These are phyloP conservation scores for Alternaria gaisen DNA, from an alignment of 2,329 filamentous ascomycete genomes.

Conservation along the genomic window DNA sequence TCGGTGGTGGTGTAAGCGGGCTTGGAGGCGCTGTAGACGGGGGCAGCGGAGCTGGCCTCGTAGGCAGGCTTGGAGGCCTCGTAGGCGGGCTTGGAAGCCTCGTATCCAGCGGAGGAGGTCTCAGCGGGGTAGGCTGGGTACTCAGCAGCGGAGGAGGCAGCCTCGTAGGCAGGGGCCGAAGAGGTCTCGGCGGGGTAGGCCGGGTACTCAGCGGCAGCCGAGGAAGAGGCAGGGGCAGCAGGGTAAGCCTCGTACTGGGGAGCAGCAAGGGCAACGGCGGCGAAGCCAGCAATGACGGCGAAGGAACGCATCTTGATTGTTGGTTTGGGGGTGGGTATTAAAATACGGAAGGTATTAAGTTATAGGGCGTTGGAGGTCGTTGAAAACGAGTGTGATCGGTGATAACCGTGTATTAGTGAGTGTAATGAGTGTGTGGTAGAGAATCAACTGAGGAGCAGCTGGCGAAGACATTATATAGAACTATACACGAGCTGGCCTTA, in stretches of 20 bases:
- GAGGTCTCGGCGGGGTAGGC: slow-evolving; percentile 7
- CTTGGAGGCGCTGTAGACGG: slow-evolving; percentile 6
- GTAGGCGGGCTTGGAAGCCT: slow-evolving; percentile 2
- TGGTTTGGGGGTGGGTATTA: slow-evolving; percentile 34
- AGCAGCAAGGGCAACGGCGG: slow-evolving; percentile 36
- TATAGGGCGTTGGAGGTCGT: slow-evolving; percentile 37
- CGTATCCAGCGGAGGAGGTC: slow-evolving; percentile 6
- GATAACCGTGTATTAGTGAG: slow-evolving; percentile 49
- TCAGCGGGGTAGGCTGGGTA: slow-evolving; percentile 15
- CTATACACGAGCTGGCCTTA: slow-evolving; percentile 34
- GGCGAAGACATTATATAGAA: slow-evolving; percentile 49
- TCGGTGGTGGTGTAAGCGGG: slow-evolving; percentile 41
- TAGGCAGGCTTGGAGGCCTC: not conserved
- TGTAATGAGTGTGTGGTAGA: slow-evolving; percentile 50
- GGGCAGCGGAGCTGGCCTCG: slow-evolving; percentile 2
- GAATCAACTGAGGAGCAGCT: slow-evolving; percentile 27
- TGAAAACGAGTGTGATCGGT: slow-evolving; percentile 54
- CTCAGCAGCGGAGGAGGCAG: slow-evolving; percentile 1
- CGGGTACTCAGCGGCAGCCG: slow-evolving; percentile 15
- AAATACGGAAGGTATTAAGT: slow-evolving; percentile 49
- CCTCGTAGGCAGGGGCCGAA: slow-evolving; percentile 10
- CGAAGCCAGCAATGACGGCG: slow-evolving; percentile 44
- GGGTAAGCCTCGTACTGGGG: slow-evolving; percentile 29
- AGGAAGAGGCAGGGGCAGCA: slow-evolving; percentile 3
- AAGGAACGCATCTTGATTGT: slow-evolving; percentile 53